phyloP scores from a whole-genome alignment of 805 yeast genomes.

The Cephaloascus fragrans region DNA sequence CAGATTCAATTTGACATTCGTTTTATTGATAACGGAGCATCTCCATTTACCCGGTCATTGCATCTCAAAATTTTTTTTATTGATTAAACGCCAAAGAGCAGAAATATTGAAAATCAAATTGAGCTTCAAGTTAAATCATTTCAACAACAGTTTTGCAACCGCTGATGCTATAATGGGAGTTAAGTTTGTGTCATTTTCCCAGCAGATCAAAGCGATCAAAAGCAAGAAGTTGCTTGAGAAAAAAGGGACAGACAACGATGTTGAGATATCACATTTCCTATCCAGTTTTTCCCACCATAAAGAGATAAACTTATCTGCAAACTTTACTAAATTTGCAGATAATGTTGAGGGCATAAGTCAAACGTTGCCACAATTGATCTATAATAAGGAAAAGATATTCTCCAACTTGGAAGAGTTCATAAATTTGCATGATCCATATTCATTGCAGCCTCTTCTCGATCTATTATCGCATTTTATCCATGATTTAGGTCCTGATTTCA shows the following conservation, averaged over 20 bases:
- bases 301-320: constrained; percentile 72
- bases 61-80: no score
- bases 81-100: no score
- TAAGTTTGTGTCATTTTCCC: constrained; percentile 74
- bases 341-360: constrained; percentile 45
- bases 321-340: constrained; percentile 54
- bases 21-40: no score
- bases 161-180: no score
- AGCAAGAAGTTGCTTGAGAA: no score
- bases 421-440: constrained; percentile 48
- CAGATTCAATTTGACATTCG: no score
- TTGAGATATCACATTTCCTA: constrained; percentile 68
- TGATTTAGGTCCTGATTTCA: constrained; percentile 87
- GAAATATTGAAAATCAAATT: no score
- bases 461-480: constrained; percentile 77
- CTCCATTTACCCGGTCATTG: no score
- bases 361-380: constrained; percentile 72
- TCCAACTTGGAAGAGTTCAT: constrained; percentile 38
- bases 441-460: constrained; percentile 78
- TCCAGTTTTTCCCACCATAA: constrained; percentile 80
- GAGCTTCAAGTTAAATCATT: no score
- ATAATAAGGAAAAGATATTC: constrained; percentile 56
- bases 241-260: no score
- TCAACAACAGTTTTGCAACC: no score
- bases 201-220: constrained; percentile 72